Base-by-base conservation (phyloP, 2,329 filamentous ascomycete genomes). In the Sporothrix dimorphospora region DNA sequence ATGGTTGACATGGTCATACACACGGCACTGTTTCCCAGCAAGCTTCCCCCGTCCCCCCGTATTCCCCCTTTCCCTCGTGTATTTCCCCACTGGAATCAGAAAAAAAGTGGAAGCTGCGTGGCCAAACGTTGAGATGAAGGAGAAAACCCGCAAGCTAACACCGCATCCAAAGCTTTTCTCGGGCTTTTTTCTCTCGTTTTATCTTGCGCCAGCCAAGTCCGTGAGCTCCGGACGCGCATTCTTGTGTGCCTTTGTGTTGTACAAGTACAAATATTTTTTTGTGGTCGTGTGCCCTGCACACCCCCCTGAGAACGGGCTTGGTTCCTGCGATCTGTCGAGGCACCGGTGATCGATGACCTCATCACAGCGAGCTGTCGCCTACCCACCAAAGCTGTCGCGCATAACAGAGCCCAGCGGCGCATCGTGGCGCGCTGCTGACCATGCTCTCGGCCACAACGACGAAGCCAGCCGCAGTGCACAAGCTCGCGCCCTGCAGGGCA, bases 371-470 rank as follows among this genome's bases (percentile, higher is more conserved):
- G 12, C 16, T 59, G 38, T 55, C 47, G 30, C 34, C n/a, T 6
- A 14, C 42, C 16, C 63, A 34, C 49, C 30, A 70, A 72, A 63
- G 53, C 72, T 73, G 72, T 71, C 72, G 69, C 69, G 34, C 53
- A 45, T n/a, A 69, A 55, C 11, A 55, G 24, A 40, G 8, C 63
- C 63, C 55, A 49, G 71, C 72, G 75, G 76, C 77, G 79, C 77
- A 78, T 72, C 74, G 72, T 74, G 77, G 77, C 77, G 76, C 74
- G 75, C 76, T 74, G 75, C 77, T 75, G 78, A 75, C 74, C 71
- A 34, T 59, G 55, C 42, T 27, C 19, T 27, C 51, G 40, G 19
- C 68, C 68, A 74, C 67, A 71, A 74, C 57, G 67, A 27, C 55
- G 24, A 30, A 42, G 76, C 70, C 67, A 57, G 72, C 69, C 73